Percentiles rank a stretch among this genome's conserved stretches.
Conservation (phyloP, 371 early-diverging fungal species). For the Lichtheimia ornata region DNA sequence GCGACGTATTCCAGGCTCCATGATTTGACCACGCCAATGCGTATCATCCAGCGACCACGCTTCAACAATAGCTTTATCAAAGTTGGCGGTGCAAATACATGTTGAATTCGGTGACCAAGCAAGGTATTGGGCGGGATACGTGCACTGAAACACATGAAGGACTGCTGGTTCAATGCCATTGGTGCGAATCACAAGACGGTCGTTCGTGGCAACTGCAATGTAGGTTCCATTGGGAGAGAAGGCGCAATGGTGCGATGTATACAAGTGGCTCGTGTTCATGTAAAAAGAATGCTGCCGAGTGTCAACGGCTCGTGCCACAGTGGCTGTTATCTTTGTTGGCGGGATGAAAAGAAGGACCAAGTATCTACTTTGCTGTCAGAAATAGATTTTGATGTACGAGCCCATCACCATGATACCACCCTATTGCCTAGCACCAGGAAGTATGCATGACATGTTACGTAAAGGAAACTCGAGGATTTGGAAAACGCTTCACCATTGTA, state of each 20-base stretch:
- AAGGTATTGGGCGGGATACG: slow-evolving; percentile 54
- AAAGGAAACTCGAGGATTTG: no score
- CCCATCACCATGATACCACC: no score
- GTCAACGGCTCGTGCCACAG: no score
- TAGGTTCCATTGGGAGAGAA: slow-evolving; percentile 71
- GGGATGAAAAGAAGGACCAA: no score
- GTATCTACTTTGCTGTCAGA: no score
- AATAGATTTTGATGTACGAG: no score
- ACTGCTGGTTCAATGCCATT: slow-evolving; percentile 47
- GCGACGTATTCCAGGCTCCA: slow-evolving; percentile 62
- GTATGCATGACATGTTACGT: no score
- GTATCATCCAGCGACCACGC: slow-evolving; percentile 65
- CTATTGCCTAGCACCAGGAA: no score
- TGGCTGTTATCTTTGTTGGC: no score
- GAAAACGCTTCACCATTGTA: no score
- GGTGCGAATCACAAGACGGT: slow-evolving; percentile 71
- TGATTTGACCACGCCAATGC: slow-evolving; percentile 65
- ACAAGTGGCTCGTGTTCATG: slow-evolving; percentile 10
- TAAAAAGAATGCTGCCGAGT: neutral
- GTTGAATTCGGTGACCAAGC: slow-evolving; percentile 73
- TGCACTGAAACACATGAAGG: slow-evolving; percentile 60
- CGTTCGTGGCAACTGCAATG: slow-evolving; percentile 70
- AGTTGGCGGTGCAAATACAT: slow-evolving; percentile 60
- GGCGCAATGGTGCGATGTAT: slow-evolving; percentile 17
- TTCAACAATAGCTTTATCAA: slow-evolving; percentile 51